Percentiles rank a stretch among this genome's conserved stretches.
Evolutionary conservation across 2,329 filamentous ascomycete species (phyloP).

Genomic region (Plenodomus biglobosus): DNA sequence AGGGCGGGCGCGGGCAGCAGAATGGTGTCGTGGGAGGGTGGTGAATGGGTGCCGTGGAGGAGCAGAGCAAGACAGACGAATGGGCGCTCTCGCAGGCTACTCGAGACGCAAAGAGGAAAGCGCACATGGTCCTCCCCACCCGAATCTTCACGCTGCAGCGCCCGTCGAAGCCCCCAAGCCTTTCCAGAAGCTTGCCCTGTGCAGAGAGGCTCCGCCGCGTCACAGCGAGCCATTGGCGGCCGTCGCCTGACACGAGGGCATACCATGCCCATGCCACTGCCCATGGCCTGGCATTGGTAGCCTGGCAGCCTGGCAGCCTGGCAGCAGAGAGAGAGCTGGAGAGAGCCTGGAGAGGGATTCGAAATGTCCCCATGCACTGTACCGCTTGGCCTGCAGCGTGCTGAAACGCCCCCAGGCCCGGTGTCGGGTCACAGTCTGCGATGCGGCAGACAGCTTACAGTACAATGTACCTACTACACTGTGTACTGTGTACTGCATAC

Average conservation of each 20-base stretch:
- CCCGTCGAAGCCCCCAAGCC: constrained; percentile 13
- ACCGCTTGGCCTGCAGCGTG: constrained; percentile 13
- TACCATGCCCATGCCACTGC: neutral
- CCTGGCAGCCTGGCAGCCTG: constrained; percentile 1
- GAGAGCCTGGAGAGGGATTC: constrained; percentile 14
- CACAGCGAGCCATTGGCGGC: neutral
- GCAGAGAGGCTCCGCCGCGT: constrained; percentile 11
- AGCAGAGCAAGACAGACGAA: neutral
- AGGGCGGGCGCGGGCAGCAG: constrained; percentile 6
- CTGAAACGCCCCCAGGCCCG: constrained; percentile 18
- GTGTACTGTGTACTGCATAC: neutral
- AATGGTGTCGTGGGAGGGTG: constrained; percentile 10
- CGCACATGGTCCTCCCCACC: constrained; percentile 10
- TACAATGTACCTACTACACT: neutral
- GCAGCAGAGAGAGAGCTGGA: neutral
- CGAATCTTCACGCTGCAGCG: constrained; percentile 6
- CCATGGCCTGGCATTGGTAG: constrained; percentile 2
- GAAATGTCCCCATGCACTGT: constrained; percentile 16
- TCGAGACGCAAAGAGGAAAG: constrained; percentile 12
- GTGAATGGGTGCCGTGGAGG: constrained; percentile 1
- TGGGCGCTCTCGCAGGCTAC: constrained; percentile 6
- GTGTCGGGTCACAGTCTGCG: constrained; percentile 3
- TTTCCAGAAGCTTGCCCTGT: constrained; percentile 17
- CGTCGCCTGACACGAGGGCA: neutral
- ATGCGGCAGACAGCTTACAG: neutral